These are phyloP conservation scores for Porpolomopsis calyptriformis DNA, from an alignment of 768 basidiomycete genomes.

Conservation along the genomic window DNA sequence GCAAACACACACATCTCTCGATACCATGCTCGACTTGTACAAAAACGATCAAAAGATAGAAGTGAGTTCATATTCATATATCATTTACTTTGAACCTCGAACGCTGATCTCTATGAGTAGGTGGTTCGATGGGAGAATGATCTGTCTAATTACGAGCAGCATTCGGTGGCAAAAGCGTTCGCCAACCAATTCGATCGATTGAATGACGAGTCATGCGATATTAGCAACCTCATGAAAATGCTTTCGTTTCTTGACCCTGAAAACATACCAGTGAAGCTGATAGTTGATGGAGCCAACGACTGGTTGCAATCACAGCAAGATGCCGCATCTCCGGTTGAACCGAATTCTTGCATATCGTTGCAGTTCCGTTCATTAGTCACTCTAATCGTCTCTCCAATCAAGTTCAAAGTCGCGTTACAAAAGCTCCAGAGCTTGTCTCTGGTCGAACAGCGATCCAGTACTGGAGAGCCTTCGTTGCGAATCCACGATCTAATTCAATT, in stretches of 20 bases:
- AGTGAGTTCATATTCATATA: neutral
- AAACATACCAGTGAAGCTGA: too few species aligned
- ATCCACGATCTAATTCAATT: neutral
- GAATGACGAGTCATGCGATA: neutral
- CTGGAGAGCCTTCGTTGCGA: neutral
- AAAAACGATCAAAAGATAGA: neutral
- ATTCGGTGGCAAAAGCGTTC: neutral
- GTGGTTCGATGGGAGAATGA: neutral
- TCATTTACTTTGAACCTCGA: neutral
- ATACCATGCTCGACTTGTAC: neutral
- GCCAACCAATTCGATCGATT: neutral
- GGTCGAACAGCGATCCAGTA: neutral
- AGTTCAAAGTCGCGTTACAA: neutral
- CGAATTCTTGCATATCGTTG: neutral
- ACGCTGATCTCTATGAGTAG: neutral
- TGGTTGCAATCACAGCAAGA: too few species aligned
- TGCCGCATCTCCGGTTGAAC: too few species aligned
- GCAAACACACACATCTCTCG: neutral
- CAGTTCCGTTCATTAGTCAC: neutral
- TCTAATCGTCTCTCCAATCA: neutral
- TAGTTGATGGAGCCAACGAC: too few species aligned
- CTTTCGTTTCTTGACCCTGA: too few species aligned
- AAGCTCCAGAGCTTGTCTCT: neutral
- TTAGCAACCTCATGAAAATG: neutral
- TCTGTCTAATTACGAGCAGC: neutral